Percentiles rank a stretch among this genome's conserved stretches.
Evolutionary conservation across 1,139 yeast genomes (phyloP).

Genomic region (Kurtzmaniella natalensis): DNA sequence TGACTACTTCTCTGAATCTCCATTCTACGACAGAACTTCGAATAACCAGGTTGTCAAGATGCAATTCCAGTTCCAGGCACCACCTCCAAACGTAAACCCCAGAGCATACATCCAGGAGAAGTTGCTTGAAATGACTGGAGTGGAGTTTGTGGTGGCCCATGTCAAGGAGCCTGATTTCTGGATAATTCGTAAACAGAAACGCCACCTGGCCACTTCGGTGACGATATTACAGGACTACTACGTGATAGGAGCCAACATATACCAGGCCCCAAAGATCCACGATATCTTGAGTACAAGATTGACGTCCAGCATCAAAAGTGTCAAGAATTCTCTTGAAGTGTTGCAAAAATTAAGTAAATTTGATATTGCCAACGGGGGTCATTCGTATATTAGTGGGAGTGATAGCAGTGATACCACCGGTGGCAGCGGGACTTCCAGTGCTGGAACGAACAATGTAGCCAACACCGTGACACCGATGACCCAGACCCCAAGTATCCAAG

Average conservation of each 20-base stretch:
- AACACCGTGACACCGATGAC: conserved; percentile 11
- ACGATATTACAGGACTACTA: conserved; percentile 67
- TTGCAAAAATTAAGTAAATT: conserved; percentile 33
- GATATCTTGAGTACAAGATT: conserved; percentile 38
- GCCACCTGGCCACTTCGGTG: conserved; percentile 50
- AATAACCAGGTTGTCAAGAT: conserved; percentile 91
- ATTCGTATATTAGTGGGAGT: conserved; percentile 19
- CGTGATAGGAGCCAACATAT: conserved; percentile 86
- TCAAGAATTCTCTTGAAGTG: conserved; percentile 32
- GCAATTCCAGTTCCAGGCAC: conserved; percentile 87
- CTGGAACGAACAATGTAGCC: conserved; percentile 8
- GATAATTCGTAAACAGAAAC: conserved; percentile 78
- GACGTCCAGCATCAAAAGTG: conserved; percentile 32
- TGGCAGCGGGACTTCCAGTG: conserved; percentile 8
- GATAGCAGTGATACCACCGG: conserved; percentile 4
- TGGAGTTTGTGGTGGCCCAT: conserved; percentile 73
- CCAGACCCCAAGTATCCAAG: conserved; percentile 4
- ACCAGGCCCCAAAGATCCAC: conserved; percentile 71
- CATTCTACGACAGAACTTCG: conserved; percentile 90
- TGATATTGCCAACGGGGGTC: conserved; percentile 36
- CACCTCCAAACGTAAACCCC: conserved; percentile 34
- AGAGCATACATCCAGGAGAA: conserved; percentile 47
- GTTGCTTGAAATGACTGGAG: conserved; percentile 74
- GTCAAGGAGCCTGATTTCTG: conserved; percentile 89
- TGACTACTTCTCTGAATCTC: conserved; percentile 89